phyloP scores from a whole-genome alignment of 2,329 filamentous ascomycete genomes.

The Colletotrichum salicis region DNA sequence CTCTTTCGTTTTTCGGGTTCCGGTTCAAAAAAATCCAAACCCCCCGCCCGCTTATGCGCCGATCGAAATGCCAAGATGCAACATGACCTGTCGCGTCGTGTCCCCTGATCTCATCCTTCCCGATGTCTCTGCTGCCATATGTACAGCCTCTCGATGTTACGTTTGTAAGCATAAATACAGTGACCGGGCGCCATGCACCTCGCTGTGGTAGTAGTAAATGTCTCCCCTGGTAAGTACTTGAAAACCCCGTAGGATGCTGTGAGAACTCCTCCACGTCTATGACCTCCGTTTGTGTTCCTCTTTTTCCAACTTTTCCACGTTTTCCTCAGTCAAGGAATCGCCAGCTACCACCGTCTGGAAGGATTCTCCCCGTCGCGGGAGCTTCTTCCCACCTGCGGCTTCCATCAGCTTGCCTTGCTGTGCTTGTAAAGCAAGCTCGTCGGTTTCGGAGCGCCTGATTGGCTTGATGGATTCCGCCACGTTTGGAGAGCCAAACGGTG shows the following conservation, averaged over 20 bases:
- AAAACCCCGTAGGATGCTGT: constrained; percentile 1
- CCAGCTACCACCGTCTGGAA: constrained; percentile 49
- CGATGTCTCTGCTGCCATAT: constrained; percentile 1
- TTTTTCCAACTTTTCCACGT: constrained; percentile 59
- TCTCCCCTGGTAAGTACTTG: not conserved
- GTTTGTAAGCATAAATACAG: not conserved
- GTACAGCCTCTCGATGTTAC: constrained; percentile 2
- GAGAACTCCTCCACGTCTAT: not conserved
- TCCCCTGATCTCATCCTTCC: not conserved
- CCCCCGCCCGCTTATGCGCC: not conserved
- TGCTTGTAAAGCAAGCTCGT: constrained; percentile 54
- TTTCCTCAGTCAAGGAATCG: constrained; percentile 64
- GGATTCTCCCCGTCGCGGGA: constrained; percentile 45
- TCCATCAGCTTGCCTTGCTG: constrained; percentile 60
- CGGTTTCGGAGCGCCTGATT: constrained; percentile 49
- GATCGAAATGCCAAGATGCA: constrained; percentile 37
- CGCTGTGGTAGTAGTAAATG: not conserved
- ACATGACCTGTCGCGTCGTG: constrained; percentile 29
- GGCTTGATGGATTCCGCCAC: constrained; percentile 45
- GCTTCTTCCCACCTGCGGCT: constrained; percentile 52
- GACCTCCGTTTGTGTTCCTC: constrained; percentile 41
- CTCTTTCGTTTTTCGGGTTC: not conserved
- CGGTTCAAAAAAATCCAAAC: not conserved
- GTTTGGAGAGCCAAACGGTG: constrained; percentile 52
- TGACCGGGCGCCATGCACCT: constrained; percentile 9